A percentile compares a stretch with the other conserved stretches of the same genome.
phyloP scores from a whole-genome alignment of 768 basidiomycete species.

The Lyophyllum shimeji region DNA sequence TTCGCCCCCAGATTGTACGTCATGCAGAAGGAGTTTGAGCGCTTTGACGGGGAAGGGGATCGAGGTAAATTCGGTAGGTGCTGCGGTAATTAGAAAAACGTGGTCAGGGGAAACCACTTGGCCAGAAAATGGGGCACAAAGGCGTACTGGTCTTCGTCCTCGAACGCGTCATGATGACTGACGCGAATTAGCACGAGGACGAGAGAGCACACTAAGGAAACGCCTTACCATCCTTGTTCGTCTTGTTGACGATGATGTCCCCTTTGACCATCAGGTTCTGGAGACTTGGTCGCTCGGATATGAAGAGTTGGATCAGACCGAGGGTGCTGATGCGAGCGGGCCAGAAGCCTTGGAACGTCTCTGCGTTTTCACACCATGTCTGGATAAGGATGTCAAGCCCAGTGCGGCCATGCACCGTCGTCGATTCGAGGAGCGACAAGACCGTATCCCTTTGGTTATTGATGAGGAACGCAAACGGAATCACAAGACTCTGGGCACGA shows the following conservation, averaged over 20 bases:
- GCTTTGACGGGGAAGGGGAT: slow-evolving; percentile 92
- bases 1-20: slow-evolving; percentile 80
- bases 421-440: slow-evolving; percentile 72
- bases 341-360: slow-evolving; percentile 96
- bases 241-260: slow-evolving; percentile 82
- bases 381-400: slow-evolving; percentile 88
- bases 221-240: slow-evolving; percentile 76
- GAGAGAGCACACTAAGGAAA: slow-evolving; percentile 2
- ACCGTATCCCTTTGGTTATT: slow-evolving; percentile 83
- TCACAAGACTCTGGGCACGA: slow-evolving; percentile 67
- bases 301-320: slow-evolving; percentile 75
- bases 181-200: slow-evolving; percentile 23
- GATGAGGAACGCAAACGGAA: slow-evolving; percentile 94
- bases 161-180: slow-evolving; percentile 97
- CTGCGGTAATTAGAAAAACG: slow-evolving; percentile 41
- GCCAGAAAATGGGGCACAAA: slow-evolving; percentile 6
- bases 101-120: slow-evolving; percentile 24
- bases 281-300: slow-evolving; percentile 63
- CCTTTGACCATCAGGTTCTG: slow-evolving; percentile 80
- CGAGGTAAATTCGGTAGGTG: slow-evolving; percentile 81
- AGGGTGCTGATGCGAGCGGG: slow-evolving; percentile 82
- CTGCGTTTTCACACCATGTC: slow-evolving; percentile 93
- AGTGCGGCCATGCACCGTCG: slow-evolving; percentile 54
- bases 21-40: slow-evolving; percentile 84
- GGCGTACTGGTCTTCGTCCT: slow-evolving; percentile 79